Conservation (phyloP, 208 protist species). For the Tetramitus jugosus region DNA sequence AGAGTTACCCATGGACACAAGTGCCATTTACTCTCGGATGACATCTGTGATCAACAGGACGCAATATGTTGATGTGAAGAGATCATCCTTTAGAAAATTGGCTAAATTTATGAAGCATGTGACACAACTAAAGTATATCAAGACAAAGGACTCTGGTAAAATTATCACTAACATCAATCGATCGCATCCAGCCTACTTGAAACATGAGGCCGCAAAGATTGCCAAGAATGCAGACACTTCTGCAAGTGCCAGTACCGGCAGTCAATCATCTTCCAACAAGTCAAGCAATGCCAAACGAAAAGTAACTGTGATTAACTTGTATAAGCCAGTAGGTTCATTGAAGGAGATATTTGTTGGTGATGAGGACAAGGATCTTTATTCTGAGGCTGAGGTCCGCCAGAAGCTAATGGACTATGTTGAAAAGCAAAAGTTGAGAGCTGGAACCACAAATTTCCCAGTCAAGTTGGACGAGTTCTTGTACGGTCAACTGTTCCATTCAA, state of each 20-base stretch:
- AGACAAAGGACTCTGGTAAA: background rate
- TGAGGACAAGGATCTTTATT: background rate
- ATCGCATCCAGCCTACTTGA: background rate
- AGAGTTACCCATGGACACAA: background rate
- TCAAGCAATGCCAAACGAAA: background rate
- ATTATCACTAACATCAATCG: background rate
- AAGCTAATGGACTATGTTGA: background rate
- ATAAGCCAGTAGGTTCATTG: background rate
- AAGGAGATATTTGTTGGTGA: background rate
- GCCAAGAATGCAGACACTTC: background rate
- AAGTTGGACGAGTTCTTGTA: background rate
- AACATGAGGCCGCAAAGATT: background rate
- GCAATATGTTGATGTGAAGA: background rate
- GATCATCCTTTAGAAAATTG: background rate
- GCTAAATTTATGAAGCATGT: constrained; percentile 12
- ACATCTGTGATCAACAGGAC: background rate
- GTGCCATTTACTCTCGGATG: background rate
- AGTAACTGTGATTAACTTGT: background rate
- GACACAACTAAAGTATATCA: background rate
- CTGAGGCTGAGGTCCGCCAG: background rate
- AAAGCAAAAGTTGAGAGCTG: background rate
- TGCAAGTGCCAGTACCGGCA: background rate
- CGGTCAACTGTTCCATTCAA: background rate
- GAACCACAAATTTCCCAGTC: background rate
- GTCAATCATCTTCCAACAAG: background rate